Conservation (phyloP, 1,284 basidiomycete species). For the Moesziomyces antarcticus region DNA sequence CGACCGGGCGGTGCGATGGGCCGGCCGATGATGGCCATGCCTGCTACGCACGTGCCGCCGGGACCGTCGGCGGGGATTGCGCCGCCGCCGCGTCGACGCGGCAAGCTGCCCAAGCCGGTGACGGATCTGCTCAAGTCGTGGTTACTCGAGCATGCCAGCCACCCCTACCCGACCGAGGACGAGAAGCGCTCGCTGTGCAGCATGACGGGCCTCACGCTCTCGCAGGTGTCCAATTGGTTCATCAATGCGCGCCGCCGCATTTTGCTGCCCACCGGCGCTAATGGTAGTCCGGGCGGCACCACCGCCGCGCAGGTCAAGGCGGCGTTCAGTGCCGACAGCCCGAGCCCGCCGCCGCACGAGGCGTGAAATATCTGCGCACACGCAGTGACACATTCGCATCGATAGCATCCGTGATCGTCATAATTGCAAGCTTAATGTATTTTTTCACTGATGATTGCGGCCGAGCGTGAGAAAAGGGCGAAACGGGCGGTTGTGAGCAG, state of each 20-base stretch:
- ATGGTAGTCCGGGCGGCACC: constrained; percentile 29
- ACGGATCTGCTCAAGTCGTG: constrained; percentile 90
- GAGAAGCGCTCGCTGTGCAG: constrained; percentile 89
- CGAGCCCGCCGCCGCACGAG: constrained; percentile 19
- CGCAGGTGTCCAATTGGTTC: constrained; percentile 74
- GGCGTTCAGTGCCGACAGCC: constrained; percentile 33
- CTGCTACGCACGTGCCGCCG: constrained; percentile 38
- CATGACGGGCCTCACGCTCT: constrained; percentile 85
- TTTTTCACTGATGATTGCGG: background rate
- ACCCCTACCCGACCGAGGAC: constrained; percentile 88
- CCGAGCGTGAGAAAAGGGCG: no score
- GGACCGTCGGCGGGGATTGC: constrained; percentile 47
- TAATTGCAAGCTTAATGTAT: background rate
- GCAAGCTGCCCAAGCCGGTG: constrained; percentile 88
- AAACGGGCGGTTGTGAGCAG: no score
- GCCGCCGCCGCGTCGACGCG: constrained; percentile 71
- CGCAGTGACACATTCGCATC: background rate
- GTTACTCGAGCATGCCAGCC: constrained; percentile 86
- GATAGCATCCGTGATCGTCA: background rate
- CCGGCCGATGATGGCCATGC: constrained; percentile 25
- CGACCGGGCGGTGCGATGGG: constrained; percentile 15
- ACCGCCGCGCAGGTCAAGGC: constrained; percentile 50
- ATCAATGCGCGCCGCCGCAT: constrained; percentile 64
- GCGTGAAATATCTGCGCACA: no score
- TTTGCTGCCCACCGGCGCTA: constrained; percentile 48